Conservation (phyloP, 164 flowering plant genomes). For the Piper longum region DNA sequence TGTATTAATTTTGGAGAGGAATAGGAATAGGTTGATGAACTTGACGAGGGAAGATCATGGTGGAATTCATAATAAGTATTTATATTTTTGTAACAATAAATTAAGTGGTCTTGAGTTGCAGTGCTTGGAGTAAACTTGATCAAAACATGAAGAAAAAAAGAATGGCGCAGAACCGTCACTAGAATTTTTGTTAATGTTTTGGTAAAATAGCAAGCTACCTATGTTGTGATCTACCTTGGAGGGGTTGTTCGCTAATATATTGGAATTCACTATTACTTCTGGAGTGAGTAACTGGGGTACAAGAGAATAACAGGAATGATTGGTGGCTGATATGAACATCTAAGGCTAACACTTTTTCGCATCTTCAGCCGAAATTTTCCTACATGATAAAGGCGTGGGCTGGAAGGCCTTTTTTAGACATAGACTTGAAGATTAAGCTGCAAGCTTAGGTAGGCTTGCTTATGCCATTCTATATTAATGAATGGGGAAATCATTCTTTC, state of each 20-base stretch:
- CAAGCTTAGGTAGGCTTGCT: slow-evolving; percentile 33
- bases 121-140: no score
- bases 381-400: not conserved
- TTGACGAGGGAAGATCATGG: no score
- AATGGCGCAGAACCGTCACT: no score
- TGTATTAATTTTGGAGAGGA: no score
- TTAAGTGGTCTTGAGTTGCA: no score
- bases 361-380: not conserved
- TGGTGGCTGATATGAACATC: not conserved
- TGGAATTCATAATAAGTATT: no score
- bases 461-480: slow-evolving; percentile 8
- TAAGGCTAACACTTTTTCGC: not conserved
- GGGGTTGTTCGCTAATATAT: not conserved
- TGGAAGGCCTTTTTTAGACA: slow-evolving; percentile 1
- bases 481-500: slow-evolving; percentile 9
- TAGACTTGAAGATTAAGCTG: slow-evolving; percentile 7
- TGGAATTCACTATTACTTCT: not conserved
- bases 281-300: not conserved
- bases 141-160: no score
- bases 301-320: not conserved
- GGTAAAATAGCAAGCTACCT: not conserved
- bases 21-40: no score
- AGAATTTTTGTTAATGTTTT: no score
- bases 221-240: not conserved
- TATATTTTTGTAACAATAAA: no score